phyloP scores from a whole-genome alignment of 441 rosid genomes.

The Eruca vesicaria region DNA sequence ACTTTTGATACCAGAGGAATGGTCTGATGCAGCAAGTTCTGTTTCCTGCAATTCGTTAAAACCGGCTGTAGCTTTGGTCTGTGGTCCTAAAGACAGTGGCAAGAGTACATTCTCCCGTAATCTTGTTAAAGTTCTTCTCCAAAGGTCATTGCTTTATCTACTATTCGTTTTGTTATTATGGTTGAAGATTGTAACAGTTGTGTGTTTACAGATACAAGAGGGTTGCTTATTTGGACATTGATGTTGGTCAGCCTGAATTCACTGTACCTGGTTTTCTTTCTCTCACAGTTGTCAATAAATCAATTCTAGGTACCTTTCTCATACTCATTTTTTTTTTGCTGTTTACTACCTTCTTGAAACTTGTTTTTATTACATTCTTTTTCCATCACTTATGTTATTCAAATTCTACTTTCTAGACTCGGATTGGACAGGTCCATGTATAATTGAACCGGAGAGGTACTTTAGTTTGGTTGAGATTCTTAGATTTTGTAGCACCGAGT shows the following conservation, averaged over 20 bases:
- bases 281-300: slow-evolving; percentile 67
- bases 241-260: slow-evolving; percentile 96
- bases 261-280: slow-evolving; percentile 89
- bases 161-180: not conserved
- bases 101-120: slow-evolving; percentile 83
- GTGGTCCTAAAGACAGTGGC: slow-evolving; percentile 88
- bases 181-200: not conserved
- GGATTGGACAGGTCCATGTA: slow-evolving; percentile 81
- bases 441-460: slow-evolving; percentile 96
- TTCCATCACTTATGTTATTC: slow-evolving; percentile 9
- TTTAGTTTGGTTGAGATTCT: not conserved
- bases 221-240: slow-evolving; percentile 87
- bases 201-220: slow-evolving; percentile 61
- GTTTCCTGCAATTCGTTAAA: slow-evolving; percentile 53
- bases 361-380: not conserved
- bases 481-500: not conserved
- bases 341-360: not conserved
- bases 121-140: slow-evolving; percentile 74
- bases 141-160: slow-evolving; percentile 41
- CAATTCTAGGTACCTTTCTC: slow-evolving; percentile 50
- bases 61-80: slow-evolving; percentile 57
- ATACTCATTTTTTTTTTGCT: slow-evolving; percentile 4
- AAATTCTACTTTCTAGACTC: slow-evolving; percentile 23
- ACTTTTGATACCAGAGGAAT: slow-evolving; percentile 53
- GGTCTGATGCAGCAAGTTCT: slow-evolving; percentile 69